These are phyloP conservation scores for Solanum clarkiae DNA, from an alignment of 257 asterid genomes.

Conservation along the genomic window DNA sequence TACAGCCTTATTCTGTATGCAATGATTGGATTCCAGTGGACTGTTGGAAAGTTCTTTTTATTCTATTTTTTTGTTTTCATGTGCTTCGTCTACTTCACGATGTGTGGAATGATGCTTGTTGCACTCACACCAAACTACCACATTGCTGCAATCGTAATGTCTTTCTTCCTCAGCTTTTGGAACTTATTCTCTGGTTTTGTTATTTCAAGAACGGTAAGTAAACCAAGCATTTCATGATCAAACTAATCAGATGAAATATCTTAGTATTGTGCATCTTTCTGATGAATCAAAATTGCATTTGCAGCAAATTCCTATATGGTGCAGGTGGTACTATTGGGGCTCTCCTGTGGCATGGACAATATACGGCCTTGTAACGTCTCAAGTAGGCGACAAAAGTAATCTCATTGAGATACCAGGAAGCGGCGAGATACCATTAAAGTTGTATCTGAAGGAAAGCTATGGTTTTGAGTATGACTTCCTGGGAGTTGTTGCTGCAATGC, in stretches of 20 bases:
- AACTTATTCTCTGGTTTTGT: conserved; percentile 72
- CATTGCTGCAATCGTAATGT: conserved; percentile 72
- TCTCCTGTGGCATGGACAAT: conserved; percentile 86
- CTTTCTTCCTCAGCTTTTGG: conserved; percentile 91
- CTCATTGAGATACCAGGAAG: conserved; percentile 35
- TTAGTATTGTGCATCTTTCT: not conserved
- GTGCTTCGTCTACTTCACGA: conserved; percentile 73
- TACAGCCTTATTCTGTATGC: conserved; percentile 67
- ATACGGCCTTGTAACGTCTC: conserved; percentile 70
- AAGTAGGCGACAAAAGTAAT: conserved; percentile 34
- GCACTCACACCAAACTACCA: conserved; percentile 71
- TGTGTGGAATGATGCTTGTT: conserved; percentile 83
- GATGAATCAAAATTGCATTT: not conserved
- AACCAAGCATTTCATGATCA: not conserved
- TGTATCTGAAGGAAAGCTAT: conserved; percentile 23
- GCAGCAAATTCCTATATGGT: conserved; percentile 82
- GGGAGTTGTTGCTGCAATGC: conserved; percentile 53
- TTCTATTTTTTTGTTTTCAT: conserved; percentile 65
- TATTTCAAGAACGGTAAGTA: conserved; percentile 61
- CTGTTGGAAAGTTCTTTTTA: conserved; percentile 39
- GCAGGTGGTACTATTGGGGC: conserved; percentile 92
- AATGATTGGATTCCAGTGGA: conserved; percentile 78
- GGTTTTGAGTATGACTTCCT: conserved; percentile 66
- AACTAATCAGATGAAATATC: not conserved
- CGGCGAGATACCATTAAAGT: conserved; percentile 17